Evolutionary conservation across 1,284 basidiomycete genomes (phyloP).

Genomic region (Amylostereum areolatum): DNA sequence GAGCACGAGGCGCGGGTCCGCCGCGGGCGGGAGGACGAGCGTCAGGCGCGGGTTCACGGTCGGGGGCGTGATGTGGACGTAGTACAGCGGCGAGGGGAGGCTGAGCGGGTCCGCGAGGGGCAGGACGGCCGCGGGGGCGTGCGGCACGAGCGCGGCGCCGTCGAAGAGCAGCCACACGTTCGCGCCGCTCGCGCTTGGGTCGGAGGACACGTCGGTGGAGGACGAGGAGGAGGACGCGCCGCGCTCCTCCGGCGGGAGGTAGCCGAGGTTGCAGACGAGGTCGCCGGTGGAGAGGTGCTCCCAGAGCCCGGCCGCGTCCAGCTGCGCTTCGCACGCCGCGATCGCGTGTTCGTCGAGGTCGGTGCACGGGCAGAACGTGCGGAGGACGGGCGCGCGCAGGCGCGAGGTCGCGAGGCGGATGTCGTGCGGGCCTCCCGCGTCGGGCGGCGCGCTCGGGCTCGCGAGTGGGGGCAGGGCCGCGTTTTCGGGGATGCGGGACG

Average conservation of each 20-base stretch:
- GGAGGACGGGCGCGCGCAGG: conserved; percentile 62
- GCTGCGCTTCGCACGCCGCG: conserved; percentile 55
- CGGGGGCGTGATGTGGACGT: conserved; percentile 54
- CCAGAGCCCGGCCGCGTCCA: conserved; percentile 61
- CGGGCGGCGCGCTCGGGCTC: conserved; percentile 10
- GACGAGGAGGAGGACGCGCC: background rate
- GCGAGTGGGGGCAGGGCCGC: conserved; percentile 12
- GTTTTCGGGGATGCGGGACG: conserved; percentile 14
- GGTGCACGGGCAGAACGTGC: conserved; percentile 68
- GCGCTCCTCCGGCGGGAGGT: conserved; percentile 40
- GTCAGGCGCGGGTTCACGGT: conserved; percentile 42
- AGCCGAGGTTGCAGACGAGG: conserved; percentile 72
- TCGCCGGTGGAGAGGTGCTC: conserved; percentile 66
- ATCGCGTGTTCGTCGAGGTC: conserved; percentile 44
- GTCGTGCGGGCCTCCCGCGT: conserved; percentile 48
- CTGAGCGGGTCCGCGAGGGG: conserved; percentile 49
- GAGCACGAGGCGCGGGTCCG: conserved; percentile 36
- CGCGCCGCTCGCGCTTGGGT: background rate
- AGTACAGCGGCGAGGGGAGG: conserved; percentile 70
- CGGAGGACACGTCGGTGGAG: conserved; percentile 4
- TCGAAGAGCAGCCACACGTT: conserved; percentile 62
- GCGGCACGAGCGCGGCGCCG: conserved; percentile 52
- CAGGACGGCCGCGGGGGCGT: conserved; percentile 43
- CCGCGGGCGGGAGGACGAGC: conserved; percentile 33
- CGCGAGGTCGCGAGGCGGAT: conserved; percentile 53